Percentiles rank a stretch among this genome's conserved stretches.
Evolutionary conservation across 257 asterid species (phyloP).

Genomic region (Solanum clarkiae): DNA sequence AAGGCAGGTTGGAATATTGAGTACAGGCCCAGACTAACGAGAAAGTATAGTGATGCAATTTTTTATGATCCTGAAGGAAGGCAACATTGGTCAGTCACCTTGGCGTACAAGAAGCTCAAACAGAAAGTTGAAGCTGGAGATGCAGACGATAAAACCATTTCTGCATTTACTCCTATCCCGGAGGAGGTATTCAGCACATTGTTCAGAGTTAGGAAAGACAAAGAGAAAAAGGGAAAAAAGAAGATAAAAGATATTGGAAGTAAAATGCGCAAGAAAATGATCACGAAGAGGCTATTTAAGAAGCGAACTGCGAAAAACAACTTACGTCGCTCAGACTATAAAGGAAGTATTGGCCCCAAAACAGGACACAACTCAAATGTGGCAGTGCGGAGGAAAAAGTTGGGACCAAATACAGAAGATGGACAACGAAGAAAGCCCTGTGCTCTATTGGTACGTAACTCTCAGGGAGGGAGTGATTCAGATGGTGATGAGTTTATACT

Average conservation of each 20-base stretch:
- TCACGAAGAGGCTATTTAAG: constrained; percentile 18
- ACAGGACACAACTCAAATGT: not conserved
- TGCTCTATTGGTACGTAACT: constrained; percentile 56
- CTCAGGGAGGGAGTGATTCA: constrained; percentile 33
- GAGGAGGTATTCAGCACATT: constrained; percentile 50
- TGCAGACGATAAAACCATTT: constrained; percentile 34
- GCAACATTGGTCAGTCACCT: constrained; percentile 76
- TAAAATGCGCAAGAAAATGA: constrained; percentile 17
- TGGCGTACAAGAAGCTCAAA: constrained; percentile 66
- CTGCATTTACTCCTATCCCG: constrained; percentile 55
- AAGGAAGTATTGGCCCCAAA: constrained; percentile 1
- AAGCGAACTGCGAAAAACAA: constrained; percentile 5
- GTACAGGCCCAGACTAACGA: constrained; percentile 46
- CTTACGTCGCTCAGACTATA: not conserved
- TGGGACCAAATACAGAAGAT: constrained; percentile 14
- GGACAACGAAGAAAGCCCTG: constrained; percentile 21
- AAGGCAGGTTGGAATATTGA: constrained; percentile 85
- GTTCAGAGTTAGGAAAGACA: constrained; percentile 36
- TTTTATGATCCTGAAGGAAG: constrained; percentile 56
- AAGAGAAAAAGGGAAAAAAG: constrained; percentile 22
- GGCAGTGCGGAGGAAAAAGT: constrained; percentile 4
- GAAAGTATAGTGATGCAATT: constrained; percentile 67
- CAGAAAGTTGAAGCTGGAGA: constrained; percentile 52
- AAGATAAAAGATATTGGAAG: constrained; percentile 8
- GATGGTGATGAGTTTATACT: constrained; percentile 31